A percentile compares a stretch with the other conserved stretches of the same genome.
Evolutionary conservation across 345 rosid genomes (phyloP).

Genomic region (Ailanthus altissimus): DNA sequence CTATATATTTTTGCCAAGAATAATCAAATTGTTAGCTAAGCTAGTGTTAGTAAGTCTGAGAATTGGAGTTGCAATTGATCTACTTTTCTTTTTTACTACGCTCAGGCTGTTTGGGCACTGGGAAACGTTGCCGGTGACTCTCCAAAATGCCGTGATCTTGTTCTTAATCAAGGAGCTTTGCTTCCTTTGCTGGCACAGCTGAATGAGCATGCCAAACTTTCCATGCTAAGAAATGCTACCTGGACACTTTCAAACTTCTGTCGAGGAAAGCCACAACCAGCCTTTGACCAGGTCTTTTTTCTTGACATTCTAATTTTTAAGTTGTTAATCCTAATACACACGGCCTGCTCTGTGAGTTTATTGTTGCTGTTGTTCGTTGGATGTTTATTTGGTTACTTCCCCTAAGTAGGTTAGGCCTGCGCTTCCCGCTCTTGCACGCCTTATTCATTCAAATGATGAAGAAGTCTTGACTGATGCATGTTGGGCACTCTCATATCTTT

Average conservation of each 20-base stretch:
- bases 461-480: slow-evolving; percentile 89
- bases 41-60: neutral
- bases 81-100: neutral
- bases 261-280: slow-evolving; percentile 80
- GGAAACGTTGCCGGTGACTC: slow-evolving; percentile 95
- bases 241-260: slow-evolving; percentile 91
- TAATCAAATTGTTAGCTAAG: neutral
- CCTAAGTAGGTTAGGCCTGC: slow-evolving; percentile 64
- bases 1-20: neutral
- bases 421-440: slow-evolving; percentile 68
- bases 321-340: neutral
- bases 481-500: slow-evolving; percentile 82
- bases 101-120: slow-evolving; percentile 86
- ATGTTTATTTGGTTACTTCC: neutral
- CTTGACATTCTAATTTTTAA: slow-evolving; percentile 18
- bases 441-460: slow-evolving; percentile 71
- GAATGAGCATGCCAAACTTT: slow-evolving; percentile 69
- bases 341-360: neutral
- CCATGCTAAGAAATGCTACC: slow-evolving; percentile 87
- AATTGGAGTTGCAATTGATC: neutral
- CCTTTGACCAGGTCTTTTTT: slow-evolving; percentile 65
- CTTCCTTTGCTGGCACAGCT: slow-evolving; percentile 62
- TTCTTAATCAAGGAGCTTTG: slow-evolving; percentile 62
- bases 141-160: slow-evolving; percentile 76
- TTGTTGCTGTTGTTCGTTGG: neutral